These are phyloP conservation scores for Protomyces inouyei DNA, from an alignment of 1,139 yeast genomes.

Conservation along the genomic window DNA sequence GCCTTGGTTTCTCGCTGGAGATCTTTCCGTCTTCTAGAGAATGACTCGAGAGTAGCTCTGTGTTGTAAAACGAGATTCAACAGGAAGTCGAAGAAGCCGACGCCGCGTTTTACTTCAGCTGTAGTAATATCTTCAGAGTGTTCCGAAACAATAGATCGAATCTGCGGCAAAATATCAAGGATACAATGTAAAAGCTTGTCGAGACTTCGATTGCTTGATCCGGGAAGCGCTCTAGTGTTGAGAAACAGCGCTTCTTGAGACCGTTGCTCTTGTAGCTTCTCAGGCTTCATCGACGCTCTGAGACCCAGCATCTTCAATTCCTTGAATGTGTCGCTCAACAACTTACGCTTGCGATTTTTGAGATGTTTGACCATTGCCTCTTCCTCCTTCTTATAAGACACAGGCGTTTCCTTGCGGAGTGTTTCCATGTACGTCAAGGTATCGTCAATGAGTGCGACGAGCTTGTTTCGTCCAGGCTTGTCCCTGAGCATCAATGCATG, in stretches of 20 bases:
- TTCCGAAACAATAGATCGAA: constrained; percentile 57
- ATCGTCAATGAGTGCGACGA: constrained; percentile 7
- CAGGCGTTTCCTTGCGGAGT: constrained; percentile 11
- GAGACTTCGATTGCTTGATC: constrained; percentile 31
- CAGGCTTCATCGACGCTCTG: constrained; percentile 59
- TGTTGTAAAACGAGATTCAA: background rate
- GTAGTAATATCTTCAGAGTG: constrained; percentile 72
- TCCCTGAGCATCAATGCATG: background rate
- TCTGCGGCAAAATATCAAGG: constrained; percentile 72
- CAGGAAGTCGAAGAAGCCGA: constrained; percentile 61
- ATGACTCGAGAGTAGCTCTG: background rate
- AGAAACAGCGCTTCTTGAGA: constrained; percentile 62
- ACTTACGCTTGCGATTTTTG: constrained; percentile 71
- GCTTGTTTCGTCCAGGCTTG: background rate
- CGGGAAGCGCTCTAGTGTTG: constrained; percentile 28
- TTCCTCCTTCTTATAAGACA: constrained; percentile 2
- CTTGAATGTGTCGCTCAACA: constrained; percentile 69
- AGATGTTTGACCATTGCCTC: constrained; percentile 53
- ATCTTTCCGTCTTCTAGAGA: background rate
- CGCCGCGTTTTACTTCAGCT: constrained; percentile 67
- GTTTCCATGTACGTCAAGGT: constrained; percentile 2
- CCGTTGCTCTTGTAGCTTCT: constrained; percentile 57
- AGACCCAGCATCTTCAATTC: constrained; percentile 74
- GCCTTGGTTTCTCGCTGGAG: background rate
- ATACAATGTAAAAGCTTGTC: constrained; percentile 65